Evolutionary conservation across 2,329 filamentous ascomycete species (phyloP).

Genomic region (Aspergillus pseudotamarii): DNA sequence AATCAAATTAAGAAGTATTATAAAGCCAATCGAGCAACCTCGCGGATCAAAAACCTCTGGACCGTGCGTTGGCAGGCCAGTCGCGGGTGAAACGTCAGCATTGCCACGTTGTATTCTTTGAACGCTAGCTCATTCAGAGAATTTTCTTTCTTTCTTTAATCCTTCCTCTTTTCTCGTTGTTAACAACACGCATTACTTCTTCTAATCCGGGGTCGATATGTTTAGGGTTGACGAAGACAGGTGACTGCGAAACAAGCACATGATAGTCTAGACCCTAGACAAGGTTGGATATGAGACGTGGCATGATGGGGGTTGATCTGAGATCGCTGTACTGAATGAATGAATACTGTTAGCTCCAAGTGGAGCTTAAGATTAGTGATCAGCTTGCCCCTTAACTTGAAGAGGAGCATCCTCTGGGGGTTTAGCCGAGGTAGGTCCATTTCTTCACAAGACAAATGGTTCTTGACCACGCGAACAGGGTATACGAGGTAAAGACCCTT

Average conservation of each 20-base stretch:
- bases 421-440: not conserved
- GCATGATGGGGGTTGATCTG: not conserved
- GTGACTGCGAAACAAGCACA: not conserved
- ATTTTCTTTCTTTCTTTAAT: no score
- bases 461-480: not conserved
- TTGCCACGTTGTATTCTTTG: not conserved
- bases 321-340: not conserved
- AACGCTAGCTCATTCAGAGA: no score
- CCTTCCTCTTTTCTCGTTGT: not conserved
- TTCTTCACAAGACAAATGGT: not conserved
- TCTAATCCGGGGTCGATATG: not conserved
- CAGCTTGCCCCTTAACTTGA: not conserved
- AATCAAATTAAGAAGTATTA: not conserved
- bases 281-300: not conserved
- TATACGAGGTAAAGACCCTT: not conserved
- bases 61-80: not conserved
- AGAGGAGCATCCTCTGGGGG: not conserved
- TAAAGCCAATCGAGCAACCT: not conserved
- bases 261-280: not conserved
- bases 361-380: slow-evolving; percentile 1
- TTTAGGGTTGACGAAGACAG: not conserved
- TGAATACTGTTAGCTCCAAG: no score
- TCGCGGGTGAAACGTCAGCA: not conserved
- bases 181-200: not conserved
- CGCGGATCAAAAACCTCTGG: not conserved